Conservation (phyloP, 495 filamentous ascomycete species). For the Lepidopterella palustris region DNA sequence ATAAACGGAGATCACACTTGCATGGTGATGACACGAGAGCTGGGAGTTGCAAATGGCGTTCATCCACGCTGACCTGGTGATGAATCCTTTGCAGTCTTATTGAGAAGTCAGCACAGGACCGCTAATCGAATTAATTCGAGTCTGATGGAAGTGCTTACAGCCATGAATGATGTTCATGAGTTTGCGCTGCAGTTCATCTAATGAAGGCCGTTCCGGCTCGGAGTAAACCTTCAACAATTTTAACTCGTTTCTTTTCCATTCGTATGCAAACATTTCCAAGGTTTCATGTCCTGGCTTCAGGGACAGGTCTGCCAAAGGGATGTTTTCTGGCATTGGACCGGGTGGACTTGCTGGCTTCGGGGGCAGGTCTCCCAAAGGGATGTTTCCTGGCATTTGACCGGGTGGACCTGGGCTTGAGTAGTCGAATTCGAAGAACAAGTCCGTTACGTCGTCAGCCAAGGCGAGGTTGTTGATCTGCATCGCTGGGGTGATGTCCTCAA, state of each 20-base stretch:
- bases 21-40: slow-evolving; percentile 6
- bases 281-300: too few species aligned
- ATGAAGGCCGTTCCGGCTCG: too few species aligned
- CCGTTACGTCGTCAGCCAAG: background rate
- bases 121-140: background rate
- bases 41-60: slow-evolving; percentile 7
- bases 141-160: background rate
- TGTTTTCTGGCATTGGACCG: background rate
- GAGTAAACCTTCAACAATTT: too few species aligned
- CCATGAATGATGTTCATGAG: background rate
- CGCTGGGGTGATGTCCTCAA: background rate
- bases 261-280: too few species aligned
- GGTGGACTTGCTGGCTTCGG: background rate
- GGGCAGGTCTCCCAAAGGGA: background rate
- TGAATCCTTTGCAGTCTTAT: too few species aligned
- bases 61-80: too few species aligned
- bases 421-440: background rate
- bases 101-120: too few species aligned
- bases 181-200: background rate
- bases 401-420: background rate
- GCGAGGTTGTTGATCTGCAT: background rate
- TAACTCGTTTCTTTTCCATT: too few species aligned
- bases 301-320: too few species aligned
- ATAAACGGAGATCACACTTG: slow-evolving; percentile 12
- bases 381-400: too few species aligned